Evolutionary conservation across 345 rosid species (phyloP), one percentile per base, ranked within the genome.

Genomic region (Pugionium cornutum): DNA sequence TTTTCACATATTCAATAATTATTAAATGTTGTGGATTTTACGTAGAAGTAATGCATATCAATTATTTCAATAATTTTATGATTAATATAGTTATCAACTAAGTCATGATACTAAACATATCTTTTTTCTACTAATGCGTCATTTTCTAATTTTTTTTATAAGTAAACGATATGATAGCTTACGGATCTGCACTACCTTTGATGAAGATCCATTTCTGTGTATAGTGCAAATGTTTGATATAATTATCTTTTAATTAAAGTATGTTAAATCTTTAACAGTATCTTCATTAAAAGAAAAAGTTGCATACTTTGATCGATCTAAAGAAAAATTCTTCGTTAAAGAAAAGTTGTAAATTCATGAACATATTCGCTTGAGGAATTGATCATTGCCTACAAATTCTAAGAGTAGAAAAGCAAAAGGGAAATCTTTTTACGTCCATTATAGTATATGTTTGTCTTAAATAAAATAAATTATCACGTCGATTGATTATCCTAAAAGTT

Each of bases 171-270:
- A 59, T 73, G 67, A 66, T 59, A 62, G 55, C 68, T 40, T 64
- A 67, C 63, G 68, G 62, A 73, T 73, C 77, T 67, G 68, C 77
- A 67, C 73, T 53, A 45, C 72, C 77, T 73, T 73, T 73, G 52
- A 73, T 66, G 68, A 66, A 73, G 77, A 66, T 73, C 57, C 72
- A 45, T 53, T 53, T 53, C 3, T 34, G 36, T 34, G 36, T 34
- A 34, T 53, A 59, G 73, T 73, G 63, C 64, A 73, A 73, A 73
- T 60, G 72, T 45, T 52, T 44, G 62, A 66, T 65, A 58, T 65
- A 51, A 57, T 43, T 57, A 64, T 54, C 8, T 34, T 41, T 18
- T 42, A 42, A 40, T 8, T 64, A 72, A 72, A 72, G 76, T 64
- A 58, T 43, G 42, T 64, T 72, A 64, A 64, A 65, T 72, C 61